Percentiles rank a stretch among this genome's conserved stretches.
Evolutionary conservation across 2,329 filamentous ascomycete species (phyloP).

Genomic region (Ophiostoma quercus): DNA sequence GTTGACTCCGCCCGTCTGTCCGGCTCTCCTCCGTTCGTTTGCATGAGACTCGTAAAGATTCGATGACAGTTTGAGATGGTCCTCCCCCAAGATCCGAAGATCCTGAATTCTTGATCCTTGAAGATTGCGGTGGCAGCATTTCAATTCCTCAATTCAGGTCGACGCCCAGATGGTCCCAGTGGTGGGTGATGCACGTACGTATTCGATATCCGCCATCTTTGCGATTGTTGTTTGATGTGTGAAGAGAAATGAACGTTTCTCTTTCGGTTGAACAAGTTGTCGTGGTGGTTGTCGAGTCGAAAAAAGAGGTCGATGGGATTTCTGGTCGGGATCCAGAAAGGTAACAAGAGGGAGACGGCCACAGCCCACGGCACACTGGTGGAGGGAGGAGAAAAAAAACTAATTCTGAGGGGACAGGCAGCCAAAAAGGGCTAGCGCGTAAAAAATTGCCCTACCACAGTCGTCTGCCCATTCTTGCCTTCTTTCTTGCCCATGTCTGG

Average conservation of each 20-base stretch:
- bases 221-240: conserved; percentile 37
- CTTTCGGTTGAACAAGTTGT: conserved; percentile 25
- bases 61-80: conserved; percentile 8
- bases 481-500: background rate
- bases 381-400: conserved; percentile 15
- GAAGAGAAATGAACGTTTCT: conserved; percentile 21
- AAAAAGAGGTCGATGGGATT: conserved; percentile 16
- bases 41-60: background rate
- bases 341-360: conserved; percentile 2
- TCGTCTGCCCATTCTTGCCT: conserved; percentile 3
- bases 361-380: conserved; percentile 15
- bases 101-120: background rate
- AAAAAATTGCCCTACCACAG: conserved; percentile 18
- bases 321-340: conserved; percentile 5
- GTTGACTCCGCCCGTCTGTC: background rate
- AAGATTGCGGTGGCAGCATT: background rate
- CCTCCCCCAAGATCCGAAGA: background rate
- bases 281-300: conserved; percentile 19
- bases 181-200: conserved; percentile 29
- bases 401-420: conserved; percentile 2
- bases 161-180: background rate
- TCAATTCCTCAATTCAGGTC: background rate
- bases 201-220: conserved; percentile 67
- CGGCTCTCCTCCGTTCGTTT: background rate
- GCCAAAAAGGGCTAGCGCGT: conserved; percentile 9